Conservation (phyloP, 1,284 basidiomycete species). For the Peniophora sp. region DNA sequence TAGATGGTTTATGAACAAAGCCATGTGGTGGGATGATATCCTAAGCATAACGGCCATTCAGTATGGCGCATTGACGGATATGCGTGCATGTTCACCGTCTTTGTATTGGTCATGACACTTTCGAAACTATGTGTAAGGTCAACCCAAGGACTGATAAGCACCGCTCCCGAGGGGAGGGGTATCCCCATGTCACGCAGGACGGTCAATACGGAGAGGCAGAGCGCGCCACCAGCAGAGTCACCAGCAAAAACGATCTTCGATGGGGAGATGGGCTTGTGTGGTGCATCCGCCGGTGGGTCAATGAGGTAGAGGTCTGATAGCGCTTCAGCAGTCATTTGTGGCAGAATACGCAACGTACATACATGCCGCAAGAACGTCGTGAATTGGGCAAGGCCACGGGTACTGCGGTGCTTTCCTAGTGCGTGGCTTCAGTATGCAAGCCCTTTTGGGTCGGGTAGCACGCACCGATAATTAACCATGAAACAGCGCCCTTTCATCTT, state of each 20-base stretch:
- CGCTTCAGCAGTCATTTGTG: background rate
- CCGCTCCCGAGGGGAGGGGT: constrained; percentile 69
- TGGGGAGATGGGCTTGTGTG: constrained; percentile 63
- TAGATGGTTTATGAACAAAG: constrained; percentile 52
- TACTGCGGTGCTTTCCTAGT: constrained; percentile 73
- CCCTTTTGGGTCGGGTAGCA: background rate
- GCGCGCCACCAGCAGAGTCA: constrained; percentile 78
- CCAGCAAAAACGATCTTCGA: constrained; percentile 76
- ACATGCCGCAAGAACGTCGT: constrained; percentile 76
- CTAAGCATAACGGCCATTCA: constrained; percentile 21
- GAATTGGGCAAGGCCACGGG: constrained; percentile 82
- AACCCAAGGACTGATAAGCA: constrained; percentile 75
- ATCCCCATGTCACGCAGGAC: constrained; percentile 72
- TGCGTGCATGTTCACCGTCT: constrained; percentile 47
- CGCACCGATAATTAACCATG: constrained; percentile 47
- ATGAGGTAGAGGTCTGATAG: constrained; percentile 73
- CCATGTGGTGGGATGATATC: constrained; percentile 59
- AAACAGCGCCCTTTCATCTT: constrained; percentile 69
- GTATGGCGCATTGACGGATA: constrained; percentile 16
- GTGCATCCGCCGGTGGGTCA: constrained; percentile 60
- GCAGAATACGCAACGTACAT: constrained; percentile 10
- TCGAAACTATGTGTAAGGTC: constrained; percentile 85
- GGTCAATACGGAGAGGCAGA: constrained; percentile 62
- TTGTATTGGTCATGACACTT: constrained; percentile 67
- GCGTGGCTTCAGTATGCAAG: constrained; percentile 10